Percentiles rank a stretch among this genome's conserved stretches.
Conservation (phyloP, 2,329 filamentous ascomycete species). For the Calonectria pseudoturangicola region DNA sequence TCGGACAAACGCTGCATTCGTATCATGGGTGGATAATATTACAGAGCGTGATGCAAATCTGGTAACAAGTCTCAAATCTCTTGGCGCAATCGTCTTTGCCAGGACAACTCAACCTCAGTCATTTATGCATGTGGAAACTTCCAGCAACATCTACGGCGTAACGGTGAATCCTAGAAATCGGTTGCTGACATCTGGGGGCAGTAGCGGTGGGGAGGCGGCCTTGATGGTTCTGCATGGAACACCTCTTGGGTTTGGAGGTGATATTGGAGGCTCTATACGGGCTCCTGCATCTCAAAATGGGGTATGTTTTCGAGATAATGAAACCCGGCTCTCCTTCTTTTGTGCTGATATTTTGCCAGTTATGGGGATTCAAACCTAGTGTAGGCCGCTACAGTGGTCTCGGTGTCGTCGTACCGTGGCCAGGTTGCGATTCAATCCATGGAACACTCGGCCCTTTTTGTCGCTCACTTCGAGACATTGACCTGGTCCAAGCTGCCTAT, state of each 20-base stretch:
- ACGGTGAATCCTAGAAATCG: conserved; percentile 12
- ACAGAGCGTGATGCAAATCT: conserved; percentile 5
- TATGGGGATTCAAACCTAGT: conserved; percentile 1
- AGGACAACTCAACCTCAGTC: not conserved
- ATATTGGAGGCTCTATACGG: conserved; percentile 26
- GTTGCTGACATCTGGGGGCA: not conserved
- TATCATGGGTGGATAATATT: not conserved
- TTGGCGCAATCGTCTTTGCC: not conserved
- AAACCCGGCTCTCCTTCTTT: too few relatives aligned
- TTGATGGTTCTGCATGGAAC: conserved; percentile 5
- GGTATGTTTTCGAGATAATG: not conserved
- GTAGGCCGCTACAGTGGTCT: not conserved
- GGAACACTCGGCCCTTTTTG: not conserved
- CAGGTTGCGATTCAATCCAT: conserved; percentile 1
- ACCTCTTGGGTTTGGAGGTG: conserved; percentile 7
- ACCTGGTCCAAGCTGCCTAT: not conserved
- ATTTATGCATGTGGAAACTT: not conserved
- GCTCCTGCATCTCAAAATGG: not conserved
- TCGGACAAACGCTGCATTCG: conserved; percentile 1
- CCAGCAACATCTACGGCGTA: conserved; percentile 1
- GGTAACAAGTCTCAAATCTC: not conserved
- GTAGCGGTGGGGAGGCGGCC: conserved; percentile 12
- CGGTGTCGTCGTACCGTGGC: not conserved
- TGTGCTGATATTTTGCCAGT: not conserved
- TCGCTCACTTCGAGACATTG: not conserved